phyloP scores from a whole-genome alignment of 192 early-diverging fungal species.

The Podila minutissima region DNA sequence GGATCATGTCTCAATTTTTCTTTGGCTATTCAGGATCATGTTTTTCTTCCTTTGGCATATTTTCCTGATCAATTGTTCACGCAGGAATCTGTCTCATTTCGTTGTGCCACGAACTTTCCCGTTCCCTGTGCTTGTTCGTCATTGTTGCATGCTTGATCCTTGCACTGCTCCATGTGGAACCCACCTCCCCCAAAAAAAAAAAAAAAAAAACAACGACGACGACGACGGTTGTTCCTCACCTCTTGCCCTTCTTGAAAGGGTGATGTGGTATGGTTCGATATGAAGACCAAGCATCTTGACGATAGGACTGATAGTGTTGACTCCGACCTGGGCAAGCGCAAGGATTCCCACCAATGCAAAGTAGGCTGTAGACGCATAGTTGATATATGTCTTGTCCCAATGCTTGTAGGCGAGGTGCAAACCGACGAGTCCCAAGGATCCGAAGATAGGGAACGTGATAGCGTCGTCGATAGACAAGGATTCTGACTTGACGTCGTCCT shows the following conservation, averaged over 20 bases:
- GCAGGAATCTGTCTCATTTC: too few relatives aligned
- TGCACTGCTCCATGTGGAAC: not conserved
- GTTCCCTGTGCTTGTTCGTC: too few relatives aligned
- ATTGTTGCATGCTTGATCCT: not conserved
- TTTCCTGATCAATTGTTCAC: too few relatives aligned
- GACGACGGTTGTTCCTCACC: slow-evolving; percentile 48
- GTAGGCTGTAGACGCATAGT: slow-evolving; percentile 81
- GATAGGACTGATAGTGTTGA: slow-evolving; percentile 57
- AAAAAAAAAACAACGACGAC: not conserved
- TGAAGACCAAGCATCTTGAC: slow-evolving; percentile 51
- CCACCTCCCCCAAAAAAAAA: not conserved
- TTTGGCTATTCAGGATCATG: too few relatives aligned
- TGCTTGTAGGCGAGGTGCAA: slow-evolving; percentile 86
- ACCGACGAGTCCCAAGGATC: slow-evolving; percentile 79
- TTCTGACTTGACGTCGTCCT: slow-evolving; percentile 72
- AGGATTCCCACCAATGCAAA: slow-evolving; percentile 81
- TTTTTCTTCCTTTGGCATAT: too few relatives aligned
- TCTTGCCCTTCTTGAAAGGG: slow-evolving; percentile 66
- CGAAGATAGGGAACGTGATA: slow-evolving; percentile 88
- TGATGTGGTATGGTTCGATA: slow-evolving; percentile 76
- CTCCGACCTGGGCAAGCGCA: slow-evolving; percentile 66
- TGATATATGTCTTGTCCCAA: slow-evolving; percentile 82
- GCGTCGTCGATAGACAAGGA: slow-evolving; percentile 84
- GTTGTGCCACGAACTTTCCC: too few relatives aligned
- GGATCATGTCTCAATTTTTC: too few relatives aligned